These are phyloP conservation scores for Zymoseptoria tritici DNA, from an alignment of 2,329 filamentous ascomycete genomes.

Conservation along the genomic window DNA sequence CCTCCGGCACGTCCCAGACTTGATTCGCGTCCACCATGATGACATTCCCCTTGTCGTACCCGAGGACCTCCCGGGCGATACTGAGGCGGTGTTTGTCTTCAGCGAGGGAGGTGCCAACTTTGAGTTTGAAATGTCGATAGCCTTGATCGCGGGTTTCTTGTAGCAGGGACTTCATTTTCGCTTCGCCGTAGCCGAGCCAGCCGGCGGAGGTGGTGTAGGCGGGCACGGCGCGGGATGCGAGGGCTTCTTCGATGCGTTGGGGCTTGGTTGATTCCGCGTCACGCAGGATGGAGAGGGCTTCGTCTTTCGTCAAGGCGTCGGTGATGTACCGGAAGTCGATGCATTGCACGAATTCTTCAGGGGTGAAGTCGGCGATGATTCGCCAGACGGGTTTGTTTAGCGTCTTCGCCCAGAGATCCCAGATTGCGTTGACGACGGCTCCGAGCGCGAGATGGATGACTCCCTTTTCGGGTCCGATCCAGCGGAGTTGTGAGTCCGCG, in stretches of 20 bases:
- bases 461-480: constrained; percentile 91
- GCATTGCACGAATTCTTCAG: constrained; percentile 76
- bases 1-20: constrained; percentile 81
- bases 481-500: constrained; percentile 79
- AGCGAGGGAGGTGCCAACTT: constrained; percentile 69
- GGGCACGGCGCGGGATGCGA: constrained; percentile 67
- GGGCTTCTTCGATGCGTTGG: constrained; percentile 64
- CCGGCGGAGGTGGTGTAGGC: constrained; percentile 87
- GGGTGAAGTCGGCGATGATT: constrained; percentile 82
- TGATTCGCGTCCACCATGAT: constrained; percentile 94
- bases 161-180: constrained; percentile 72
- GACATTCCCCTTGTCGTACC: constrained; percentile 73
- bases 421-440: constrained; percentile 77
- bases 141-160: constrained; percentile 67
- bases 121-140: constrained; percentile 84
- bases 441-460: constrained; percentile 88
- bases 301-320: constrained; percentile 80
- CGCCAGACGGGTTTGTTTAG: constrained; percentile 84
- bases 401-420: constrained; percentile 91
- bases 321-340: constrained; percentile 95
- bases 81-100: constrained; percentile 62
- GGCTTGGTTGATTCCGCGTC: constrained; percentile 61
- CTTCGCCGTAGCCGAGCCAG: constrained; percentile 85
- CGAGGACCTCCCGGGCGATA: constrained; percentile 73
- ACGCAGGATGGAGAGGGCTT: constrained; percentile 65